Evolutionary conservation across 768 basidiomycete genomes (phyloP).

Genomic region (Mycena haematopus): DNA sequence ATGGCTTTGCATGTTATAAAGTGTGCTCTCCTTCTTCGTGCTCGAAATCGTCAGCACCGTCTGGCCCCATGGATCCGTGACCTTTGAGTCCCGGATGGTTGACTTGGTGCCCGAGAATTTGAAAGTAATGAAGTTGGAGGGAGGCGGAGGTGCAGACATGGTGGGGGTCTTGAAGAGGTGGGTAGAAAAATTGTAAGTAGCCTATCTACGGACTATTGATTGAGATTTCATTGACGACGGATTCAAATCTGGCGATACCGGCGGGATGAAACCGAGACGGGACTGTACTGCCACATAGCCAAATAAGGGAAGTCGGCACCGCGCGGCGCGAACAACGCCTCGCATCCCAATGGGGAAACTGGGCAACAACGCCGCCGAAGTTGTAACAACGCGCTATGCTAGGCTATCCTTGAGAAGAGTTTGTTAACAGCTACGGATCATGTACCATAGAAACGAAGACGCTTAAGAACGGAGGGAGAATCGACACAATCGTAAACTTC

Average conservation of each 20-base stretch:
- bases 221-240: background rate
- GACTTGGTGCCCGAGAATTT: conserved; percentile 18
- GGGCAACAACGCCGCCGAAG: no score
- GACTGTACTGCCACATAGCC: background rate
- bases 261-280: no score
- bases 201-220: background rate
- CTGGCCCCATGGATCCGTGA: conserved; percentile 19
- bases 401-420: no score
- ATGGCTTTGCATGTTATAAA: conserved; percentile 12
- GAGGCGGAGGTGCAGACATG: background rate
- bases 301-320: background rate
- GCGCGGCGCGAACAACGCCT: no score
- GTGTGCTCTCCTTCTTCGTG: conserved; percentile 20
- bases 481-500: no score
- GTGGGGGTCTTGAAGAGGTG: background rate
- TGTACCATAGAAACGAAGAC: no score
- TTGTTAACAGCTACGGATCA: no score
- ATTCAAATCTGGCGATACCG: background rate
- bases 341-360: background rate
- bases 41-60: conserved; percentile 19
- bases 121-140: conserved; percentile 6
- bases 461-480: no score
- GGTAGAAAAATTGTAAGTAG: no score
- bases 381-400: no score
- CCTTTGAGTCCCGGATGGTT: conserved; percentile 20